Base-by-base conservation (phyloP, 495 filamentous ascomycete species). In the Annulohypoxylon nitens region DNA sequence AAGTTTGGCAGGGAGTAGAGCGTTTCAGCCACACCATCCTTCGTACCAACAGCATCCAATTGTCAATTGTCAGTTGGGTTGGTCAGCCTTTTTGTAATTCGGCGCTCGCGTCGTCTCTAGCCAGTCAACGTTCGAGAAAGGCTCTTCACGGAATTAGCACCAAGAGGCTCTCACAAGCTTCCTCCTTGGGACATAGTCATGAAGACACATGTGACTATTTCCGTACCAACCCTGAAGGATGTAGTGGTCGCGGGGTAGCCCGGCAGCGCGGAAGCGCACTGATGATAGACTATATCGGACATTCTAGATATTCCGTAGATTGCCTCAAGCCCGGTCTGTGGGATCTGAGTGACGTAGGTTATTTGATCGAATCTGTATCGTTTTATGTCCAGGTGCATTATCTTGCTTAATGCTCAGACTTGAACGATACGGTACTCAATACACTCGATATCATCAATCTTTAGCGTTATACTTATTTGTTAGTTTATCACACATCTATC, bases 11-110 rank as follows among this genome's bases (percentile, higher is more conserved):
- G 33, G 41, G 53, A 23, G 45, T 25, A 50, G 18, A 23, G 36
- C 16, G 72, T 75, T 75, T 75, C 72, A 75, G 72, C 72, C 72
- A 75, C 53, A 70, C 53, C 37, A 30, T 60, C 33, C 11, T 55
- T 18, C 25, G 18, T 48, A 61, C 62, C 48, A 72, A 50, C 51
- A 60, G 39, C 61, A 61, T 67, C 72, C n/a, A 66, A 74, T 61
- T 61, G 33, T 62, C 30, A 58, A 51, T 64, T 50, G 62, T 36
- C 57, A 53, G 64, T 58, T 12, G 18, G 14, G 25, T 34, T 69
- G 50, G 61, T 74, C 57, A 63, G 61, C 45, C 25, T 6, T 39
- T 39, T 64, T 16, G 45, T 60, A 55, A 63, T 67, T 74, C 63
- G 43, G 33, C 36, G 33, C 33, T 43, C 25, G 3, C 48, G 30